Base-by-base conservation (phyloP, 768 basidiomycete genomes). In the Favolaschia claudopus region DNA sequence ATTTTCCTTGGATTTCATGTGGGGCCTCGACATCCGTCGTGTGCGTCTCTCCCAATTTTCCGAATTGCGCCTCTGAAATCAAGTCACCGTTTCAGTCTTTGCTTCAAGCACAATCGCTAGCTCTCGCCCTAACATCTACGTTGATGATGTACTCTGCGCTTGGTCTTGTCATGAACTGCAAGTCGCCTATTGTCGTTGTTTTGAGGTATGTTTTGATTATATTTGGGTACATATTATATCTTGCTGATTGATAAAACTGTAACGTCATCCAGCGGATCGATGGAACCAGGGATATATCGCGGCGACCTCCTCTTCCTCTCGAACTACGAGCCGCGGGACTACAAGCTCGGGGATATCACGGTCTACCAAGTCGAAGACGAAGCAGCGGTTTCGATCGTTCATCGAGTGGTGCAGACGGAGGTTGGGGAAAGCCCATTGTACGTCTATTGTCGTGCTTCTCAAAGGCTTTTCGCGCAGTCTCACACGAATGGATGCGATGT, bases 291-390 rank as follows among this genome's bases (percentile, higher is more conserved):
- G 8, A 79, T 78, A 62, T 71, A 78, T 63, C 73, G 83, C 47
- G 84, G 84, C 31, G 84, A 85, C 67, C 75, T 85, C 33, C 67
- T 85, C 8, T 81, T 85, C 73, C 72, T 85, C 8, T 78, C 79
- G 4, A 83, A 82, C 66, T 38, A 33, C 13, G 74, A 74, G 6
- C 69, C 74, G 1, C 63, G 69, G 32, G 64, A 72, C 9, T 81
- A 81, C 52, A 66, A 67, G 29, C 72, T 78, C 17, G 84, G 84
- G 22, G 83, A 85, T 59, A 85, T 85, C 55, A 80, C 80, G 13
- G 83, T 85, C 12, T 85, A 84, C 69, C 77, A 82, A 70, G 61
- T 77, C n/a, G 79, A 82, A 1, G 80, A 81, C 8, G 72, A 70
- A 27, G 71, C 74, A 17, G 79, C 81, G 20, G 42, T 53, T 27